Base-by-base conservation (phyloP, 192 early-diverging fungal species). In the Thamnidium elegans region DNA sequence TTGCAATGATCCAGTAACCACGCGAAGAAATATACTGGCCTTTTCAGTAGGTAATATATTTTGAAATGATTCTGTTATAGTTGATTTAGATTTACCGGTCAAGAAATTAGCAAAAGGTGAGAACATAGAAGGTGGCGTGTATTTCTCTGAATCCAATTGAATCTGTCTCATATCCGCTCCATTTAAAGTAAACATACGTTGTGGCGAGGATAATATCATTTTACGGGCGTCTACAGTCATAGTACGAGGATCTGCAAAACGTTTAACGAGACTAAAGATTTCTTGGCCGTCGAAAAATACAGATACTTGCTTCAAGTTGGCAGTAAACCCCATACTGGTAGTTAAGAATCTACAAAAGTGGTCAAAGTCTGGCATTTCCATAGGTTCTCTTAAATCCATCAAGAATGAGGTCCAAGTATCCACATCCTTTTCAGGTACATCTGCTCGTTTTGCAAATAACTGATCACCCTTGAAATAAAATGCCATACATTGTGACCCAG, bases 391-490 rank as follows among this genome's bases (percentile, higher is more conserved):
- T 48, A 91, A 59, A 54, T 84, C 81, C 72, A 96, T 77, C 30
- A 88, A 78, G 66, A 94, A 94, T 0, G 86, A 81, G 0, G 94
- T 94, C 85, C 86, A 86, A 11, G 63, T 50, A 3, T 74, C 71
- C 9, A 74, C 65, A 31, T 81, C 77, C 6, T 75, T 66, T 14
- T 77, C 69, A 19, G 80, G 74, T 9, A 87, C 55, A 15, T 64
- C 59, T 8, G 78, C 89, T 32, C 84, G 77, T 65, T 93, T 93
- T 0, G 91, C 89, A 67, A 88, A 94, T 19, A 96, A 78, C 71
- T 91, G 90, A 74, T 96, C 93, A 2, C 89, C 90, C 53, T 83
- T 86, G 86, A 91, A 96, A 70, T 91, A 90, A 75, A 96, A 96
- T 0, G 84, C 92, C 90, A 94, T 92, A 58, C 88, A 90, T 50